Base-by-base conservation (phyloP, 1,284 basidiomycete genomes). In the Amylostereum areolatum region DNA sequence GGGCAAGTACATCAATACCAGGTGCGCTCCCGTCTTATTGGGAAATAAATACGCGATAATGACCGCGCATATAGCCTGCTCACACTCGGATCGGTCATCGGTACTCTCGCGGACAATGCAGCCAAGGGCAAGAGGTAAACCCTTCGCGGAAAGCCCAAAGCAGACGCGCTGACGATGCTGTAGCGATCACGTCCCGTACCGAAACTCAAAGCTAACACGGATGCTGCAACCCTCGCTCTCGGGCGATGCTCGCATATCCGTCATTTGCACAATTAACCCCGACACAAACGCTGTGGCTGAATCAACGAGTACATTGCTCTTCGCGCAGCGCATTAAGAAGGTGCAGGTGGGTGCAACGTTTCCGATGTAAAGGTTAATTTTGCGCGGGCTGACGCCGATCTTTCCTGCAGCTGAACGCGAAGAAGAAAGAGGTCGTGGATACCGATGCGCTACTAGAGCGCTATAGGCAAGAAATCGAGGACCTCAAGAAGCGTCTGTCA, bases 231-330 rank as follows among this genome's bases (percentile, higher is more conserved):
- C 95, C 2, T 97, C 92, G 1, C 75, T 99, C 0, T 89, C 90
- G 0, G 97, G 96, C 1, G 92, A 97, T 62, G 96, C 97, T 12
- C 83, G 92, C 18, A 95, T 99, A 46, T 94, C 92, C 34, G 96
- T 99, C 29, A 89, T 98, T 51, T 97, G 94, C 63, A 98, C 96
- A 0, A 81, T 98, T 62, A 96, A 95, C 60, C 92, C 93, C 0
- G 88, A 91, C 57, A 60, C 70, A 10, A 67, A 66, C 45, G 85
- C 89, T n/a, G 71, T 93, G 5, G 74, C 82, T 3, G 93, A 96
- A 69, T 86, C 82, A 3, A 83, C 83, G 43, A 92, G 85, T 53
- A 97, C 92, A 0, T 70, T 96, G 12, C 78, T 85, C 44, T 98
- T 99, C 64, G 96, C 96, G 0, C 85, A 85, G 57, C 72, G 92